phyloP scores from a whole-genome alignment of 495 filamentous ascomycete species.

The Hypoxylon fuscum region DNA sequence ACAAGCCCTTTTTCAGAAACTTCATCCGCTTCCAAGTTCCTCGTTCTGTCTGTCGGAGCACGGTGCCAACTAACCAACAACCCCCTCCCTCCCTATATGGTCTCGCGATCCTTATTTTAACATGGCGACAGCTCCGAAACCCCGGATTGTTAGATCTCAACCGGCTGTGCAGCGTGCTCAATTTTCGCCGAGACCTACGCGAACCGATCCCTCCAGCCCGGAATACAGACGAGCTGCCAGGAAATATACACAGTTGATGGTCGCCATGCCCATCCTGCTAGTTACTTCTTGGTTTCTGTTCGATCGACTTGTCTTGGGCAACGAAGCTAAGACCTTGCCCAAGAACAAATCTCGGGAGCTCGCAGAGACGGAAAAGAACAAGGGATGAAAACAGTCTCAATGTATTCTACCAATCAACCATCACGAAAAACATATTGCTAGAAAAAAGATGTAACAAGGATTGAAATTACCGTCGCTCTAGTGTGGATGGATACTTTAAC shows the following conservation, averaged over 20 bases:
- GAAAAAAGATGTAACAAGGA: too few relatives aligned
- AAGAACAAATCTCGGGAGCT: background rate
- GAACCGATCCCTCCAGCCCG: slow-evolving; percentile 46
- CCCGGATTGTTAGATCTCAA: background rate
- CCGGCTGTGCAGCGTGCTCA: slow-evolving; percentile 8
- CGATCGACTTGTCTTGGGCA: slow-evolving; percentile 45
- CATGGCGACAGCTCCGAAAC: slow-evolving; percentile 19
- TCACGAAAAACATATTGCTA: too few relatives aligned
- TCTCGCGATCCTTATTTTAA: too few relatives aligned
- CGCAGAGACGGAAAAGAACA: background rate
- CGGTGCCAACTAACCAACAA: too few relatives aligned
- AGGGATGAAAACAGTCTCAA: slow-evolving; percentile 4
- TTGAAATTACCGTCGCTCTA: too few relatives aligned
- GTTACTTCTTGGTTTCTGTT: slow-evolving; percentile 58
- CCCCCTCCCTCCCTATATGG: too few relatives aligned
- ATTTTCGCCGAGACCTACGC: slow-evolving; percentile 8
- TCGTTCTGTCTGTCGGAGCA: too few relatives aligned
- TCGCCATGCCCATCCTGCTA: slow-evolving; percentile 55
- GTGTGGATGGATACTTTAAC: too few relatives aligned
- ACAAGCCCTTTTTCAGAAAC: too few relatives aligned
- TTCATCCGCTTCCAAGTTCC: too few relatives aligned
- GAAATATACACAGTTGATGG: slow-evolving; percentile 50
- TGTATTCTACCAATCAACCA: too few relatives aligned
- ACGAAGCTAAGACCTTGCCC: slow-evolving; percentile 8
- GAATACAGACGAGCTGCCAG: slow-evolving; percentile 52